A percentile compares a stretch with the other conserved stretches of the same genome.
These are phyloP conservation scores for Cladorrhinum sp. DNA, from an alignment of 2,329 filamentous ascomycete genomes.

Conservation along the genomic window DNA sequence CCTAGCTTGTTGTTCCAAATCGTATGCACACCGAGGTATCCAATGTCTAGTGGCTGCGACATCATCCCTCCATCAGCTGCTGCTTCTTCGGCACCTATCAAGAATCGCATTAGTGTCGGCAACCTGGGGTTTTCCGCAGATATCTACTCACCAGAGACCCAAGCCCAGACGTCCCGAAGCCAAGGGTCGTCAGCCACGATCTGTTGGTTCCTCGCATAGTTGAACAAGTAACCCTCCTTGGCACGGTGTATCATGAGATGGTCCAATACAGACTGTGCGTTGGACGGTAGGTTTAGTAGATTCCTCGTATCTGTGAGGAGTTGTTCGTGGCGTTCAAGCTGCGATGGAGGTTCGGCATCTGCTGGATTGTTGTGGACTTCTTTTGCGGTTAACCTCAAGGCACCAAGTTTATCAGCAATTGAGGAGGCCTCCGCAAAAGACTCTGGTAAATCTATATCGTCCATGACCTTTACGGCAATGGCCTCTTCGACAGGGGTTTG, in stretches of 20 bases:
- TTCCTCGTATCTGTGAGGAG: constrained; percentile 46
- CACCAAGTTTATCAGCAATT: constrained; percentile 48
- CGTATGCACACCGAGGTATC: constrained; percentile 69
- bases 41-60: constrained; percentile 64
- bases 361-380: constrained; percentile 14
- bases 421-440: constrained; percentile 41
- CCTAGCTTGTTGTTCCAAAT: constrained; percentile 70
- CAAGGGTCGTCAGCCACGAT: constrained; percentile 71
- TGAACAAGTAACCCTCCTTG: constrained; percentile 60
- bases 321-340: constrained; percentile 56
- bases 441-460: constrained; percentile 36
- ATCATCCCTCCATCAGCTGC: constrained; percentile 69
- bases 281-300: constrained; percentile 45
- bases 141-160: constrained; percentile 57
- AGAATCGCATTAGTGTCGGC: constrained; percentile 14
- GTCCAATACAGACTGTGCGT: constrained; percentile 52
- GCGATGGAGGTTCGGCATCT: constrained; percentile 40
- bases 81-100: constrained; percentile 58
- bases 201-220: constrained; percentile 61
- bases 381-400: constrained; percentile 37
- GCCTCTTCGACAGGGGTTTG: constrained; percentile 31
- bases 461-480: constrained; percentile 39
- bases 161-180: constrained; percentile 76
- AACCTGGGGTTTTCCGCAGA: background rate
- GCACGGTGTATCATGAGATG: constrained; percentile 59